Conservation (phyloP, 768 basidiomycete species). For the Amanita thiersii region DNA sequence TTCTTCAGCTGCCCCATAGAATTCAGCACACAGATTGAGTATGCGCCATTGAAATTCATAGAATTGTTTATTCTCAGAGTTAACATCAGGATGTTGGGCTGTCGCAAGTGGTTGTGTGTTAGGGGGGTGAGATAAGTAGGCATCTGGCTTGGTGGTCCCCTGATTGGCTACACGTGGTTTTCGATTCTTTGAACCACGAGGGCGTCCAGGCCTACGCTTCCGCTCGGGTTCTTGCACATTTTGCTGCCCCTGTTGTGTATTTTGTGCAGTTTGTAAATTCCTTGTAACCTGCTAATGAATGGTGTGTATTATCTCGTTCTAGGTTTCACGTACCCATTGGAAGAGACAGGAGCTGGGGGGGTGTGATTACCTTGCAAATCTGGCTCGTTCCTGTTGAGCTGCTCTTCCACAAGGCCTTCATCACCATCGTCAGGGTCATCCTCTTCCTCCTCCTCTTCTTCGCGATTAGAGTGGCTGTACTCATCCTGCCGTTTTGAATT, state of each 20-base stretch:
- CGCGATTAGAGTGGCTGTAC: conserved; percentile 12
- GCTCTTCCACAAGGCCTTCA: conserved; percentile 65
- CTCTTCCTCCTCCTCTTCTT: conserved; percentile 44
- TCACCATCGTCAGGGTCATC: conserved; percentile 66
- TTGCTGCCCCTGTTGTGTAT: conserved; percentile 21
- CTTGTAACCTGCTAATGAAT: no score
- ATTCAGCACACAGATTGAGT: conserved; percentile 75
- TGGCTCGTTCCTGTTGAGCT: conserved; percentile 42
- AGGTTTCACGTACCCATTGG: conserved; percentile 20
- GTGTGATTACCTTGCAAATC: conserved; percentile 30
- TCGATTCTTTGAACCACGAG: conserved; percentile 72
- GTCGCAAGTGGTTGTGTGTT: conserved; percentile 21
- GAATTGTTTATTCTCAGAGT: conserved; percentile 66
- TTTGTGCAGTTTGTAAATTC: conserved; percentile 12
- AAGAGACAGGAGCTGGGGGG: conserved; percentile 25
- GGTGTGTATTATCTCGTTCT: no score
- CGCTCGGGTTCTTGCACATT: conserved; percentile 28
- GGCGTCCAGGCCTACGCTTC: conserved; percentile 73
- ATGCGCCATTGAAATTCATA: conserved; percentile 86
- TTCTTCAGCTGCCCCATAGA: conserved; percentile 81
- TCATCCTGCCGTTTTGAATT: conserved; percentile 12
- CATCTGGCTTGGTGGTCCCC: conserved; percentile 25
- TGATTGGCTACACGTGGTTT: conserved; percentile 28
- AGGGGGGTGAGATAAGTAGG: conserved; percentile 35
- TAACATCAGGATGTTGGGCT: conserved; percentile 40